Evolutionary conservation across 805 yeast genomes (phyloP).

Genomic region (Saccharomycopsis oosterbeekiorum): DNA sequence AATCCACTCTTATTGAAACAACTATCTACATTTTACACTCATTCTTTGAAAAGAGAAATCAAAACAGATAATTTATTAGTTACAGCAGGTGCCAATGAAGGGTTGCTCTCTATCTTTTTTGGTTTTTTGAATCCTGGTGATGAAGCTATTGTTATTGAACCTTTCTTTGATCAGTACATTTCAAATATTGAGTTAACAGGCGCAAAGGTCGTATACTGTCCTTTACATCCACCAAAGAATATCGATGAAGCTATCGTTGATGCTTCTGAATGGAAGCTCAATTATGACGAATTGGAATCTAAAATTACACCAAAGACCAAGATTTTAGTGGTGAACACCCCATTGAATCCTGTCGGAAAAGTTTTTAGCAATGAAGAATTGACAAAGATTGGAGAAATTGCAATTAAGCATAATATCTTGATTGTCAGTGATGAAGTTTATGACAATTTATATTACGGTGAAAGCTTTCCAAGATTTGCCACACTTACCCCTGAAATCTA

Average conservation of each 20-base stretch:
- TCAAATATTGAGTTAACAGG: conserved; percentile 91
- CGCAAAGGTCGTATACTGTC: conserved; percentile 81
- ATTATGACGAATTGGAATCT: conserved; percentile 64
- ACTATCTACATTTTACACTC: conserved; percentile 60
- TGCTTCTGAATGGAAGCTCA: conserved; percentile 82
- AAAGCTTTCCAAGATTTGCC: conserved; percentile 72
- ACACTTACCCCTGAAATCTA: conserved; percentile 71
- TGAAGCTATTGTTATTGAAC: conserved; percentile 93
- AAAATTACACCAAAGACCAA: conserved; percentile 69
- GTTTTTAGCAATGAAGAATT: conserved; percentile 73
- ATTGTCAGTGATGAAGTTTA: conserved; percentile 92
- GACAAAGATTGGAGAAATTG: conserved; percentile 63
- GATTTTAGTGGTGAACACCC: conserved; percentile 81
- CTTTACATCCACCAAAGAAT: conserved; percentile 73
- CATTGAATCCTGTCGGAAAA: conserved; percentile 96
- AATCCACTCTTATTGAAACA: conserved; percentile 66
- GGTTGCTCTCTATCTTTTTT: conserved; percentile 74
- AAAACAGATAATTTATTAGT: conserved; percentile 58
- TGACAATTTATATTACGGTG: conserved; percentile 71
- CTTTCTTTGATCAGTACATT: conserved; percentile 94
- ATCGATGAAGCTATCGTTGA: conserved; percentile 51
- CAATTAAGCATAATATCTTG: conserved; percentile 74
- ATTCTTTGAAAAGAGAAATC: conserved; percentile 49
- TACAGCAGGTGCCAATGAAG: conserved; percentile 97
- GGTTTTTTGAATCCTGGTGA: conserved; percentile 84